Conservation (phyloP, 225 moss, liverwort and hornwort genomes). For the Ulota crispa region DNA sequence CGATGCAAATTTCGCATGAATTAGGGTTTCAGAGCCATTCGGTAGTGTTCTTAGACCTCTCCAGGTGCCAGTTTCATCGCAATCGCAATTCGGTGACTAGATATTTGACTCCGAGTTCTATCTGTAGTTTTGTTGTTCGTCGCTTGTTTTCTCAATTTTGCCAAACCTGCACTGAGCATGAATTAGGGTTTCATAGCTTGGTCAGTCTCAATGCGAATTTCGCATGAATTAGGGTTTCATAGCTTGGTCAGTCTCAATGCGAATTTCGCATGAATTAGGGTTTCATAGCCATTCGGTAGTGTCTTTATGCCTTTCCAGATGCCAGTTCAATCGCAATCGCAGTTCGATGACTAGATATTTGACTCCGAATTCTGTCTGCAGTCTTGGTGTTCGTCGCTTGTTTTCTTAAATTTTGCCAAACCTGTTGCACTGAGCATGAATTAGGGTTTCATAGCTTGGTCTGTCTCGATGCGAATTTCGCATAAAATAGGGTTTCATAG, state of each 20-base stretch:
- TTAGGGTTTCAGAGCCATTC: slow-evolving; percentile 8
- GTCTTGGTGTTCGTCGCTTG: not conserved
- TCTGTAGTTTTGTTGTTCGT: not conserved
- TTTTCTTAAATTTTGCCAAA: not conserved
- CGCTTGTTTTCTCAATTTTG: not conserved
- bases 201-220: not conserved
- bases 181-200: not conserved
- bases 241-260: not conserved
- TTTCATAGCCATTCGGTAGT: not conserved
- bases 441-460: not conserved
- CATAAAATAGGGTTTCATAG: not conserved
- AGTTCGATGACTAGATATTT: no score
- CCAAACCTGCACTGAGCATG: not conserved
- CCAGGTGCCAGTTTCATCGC: no score
- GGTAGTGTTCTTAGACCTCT: no score
- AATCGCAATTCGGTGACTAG: no score
- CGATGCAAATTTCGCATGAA: not conserved
- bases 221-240: not conserved
- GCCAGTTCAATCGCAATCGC: no score
- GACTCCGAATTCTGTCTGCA: not conserved
- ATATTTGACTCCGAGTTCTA: not conserved
- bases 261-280: not conserved
- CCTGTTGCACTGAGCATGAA: not conserved
- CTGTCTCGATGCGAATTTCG: not conserved
- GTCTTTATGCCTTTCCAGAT: no score